phyloP scores from a whole-genome alignment of 2,329 filamentous ascomycete species.

The Simplicillium aogashimaense region DNA sequence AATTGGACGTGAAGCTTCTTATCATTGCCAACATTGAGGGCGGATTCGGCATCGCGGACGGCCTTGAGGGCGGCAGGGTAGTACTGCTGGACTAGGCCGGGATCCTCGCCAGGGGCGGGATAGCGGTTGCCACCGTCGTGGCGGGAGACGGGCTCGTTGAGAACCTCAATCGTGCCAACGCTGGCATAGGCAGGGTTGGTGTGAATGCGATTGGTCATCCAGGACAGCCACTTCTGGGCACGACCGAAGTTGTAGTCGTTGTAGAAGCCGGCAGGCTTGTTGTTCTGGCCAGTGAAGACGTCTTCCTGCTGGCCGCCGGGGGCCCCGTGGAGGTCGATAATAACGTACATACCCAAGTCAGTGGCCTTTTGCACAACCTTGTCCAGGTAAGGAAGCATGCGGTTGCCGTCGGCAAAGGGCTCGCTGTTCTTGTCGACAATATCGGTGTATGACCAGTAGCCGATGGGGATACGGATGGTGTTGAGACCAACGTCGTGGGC shows the following conservation, averaged over 20 bases:
- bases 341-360: constrained; percentile 21
- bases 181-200: constrained; percentile 35
- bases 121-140: constrained; percentile 11
- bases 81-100: constrained; percentile 10
- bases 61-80: constrained; percentile 13
- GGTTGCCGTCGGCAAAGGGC: constrained; percentile 29
- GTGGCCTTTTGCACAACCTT: constrained; percentile 19
- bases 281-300: constrained; percentile 30
- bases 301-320: constrained; percentile 34
- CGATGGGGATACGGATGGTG: constrained; percentile 41
- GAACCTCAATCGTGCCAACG: constrained; percentile 48
- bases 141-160: constrained; percentile 41
- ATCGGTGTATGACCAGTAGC: constrained; percentile 41
- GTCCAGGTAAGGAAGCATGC: constrained; percentile 20
- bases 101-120: constrained; percentile 13
- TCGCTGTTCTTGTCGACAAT: constrained; percentile 35
- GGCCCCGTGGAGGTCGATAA: constrained; percentile 29
- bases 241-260: constrained; percentile 44
- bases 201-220: constrained; percentile 45
- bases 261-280: constrained; percentile 39
- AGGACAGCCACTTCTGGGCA: constrained; percentile 41
- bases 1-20: constrained; percentile 32
- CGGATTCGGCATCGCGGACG: constrained; percentile 12
- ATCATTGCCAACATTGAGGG: constrained; percentile 9
- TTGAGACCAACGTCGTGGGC: constrained; percentile 42